Percentiles rank a stretch among this genome's conserved stretches.
phyloP scores from a whole-genome alignment of 78 protist species.

The Dictyostelium brefeldianum region DNA sequence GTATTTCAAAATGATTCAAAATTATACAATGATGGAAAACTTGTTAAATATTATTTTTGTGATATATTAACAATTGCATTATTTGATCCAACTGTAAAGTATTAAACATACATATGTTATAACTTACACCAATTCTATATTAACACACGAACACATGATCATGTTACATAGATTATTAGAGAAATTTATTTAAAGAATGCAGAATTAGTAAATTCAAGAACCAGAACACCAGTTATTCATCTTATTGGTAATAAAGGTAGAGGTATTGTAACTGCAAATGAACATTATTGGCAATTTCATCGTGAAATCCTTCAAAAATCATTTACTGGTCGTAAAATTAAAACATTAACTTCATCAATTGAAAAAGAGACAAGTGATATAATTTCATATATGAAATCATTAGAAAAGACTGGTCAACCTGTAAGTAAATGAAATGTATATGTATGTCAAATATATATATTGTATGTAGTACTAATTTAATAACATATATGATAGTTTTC shows the following conservation, averaged over 20 bases:
- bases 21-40: not conserved
- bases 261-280: slow-evolving; percentile 9
- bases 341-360: not conserved
- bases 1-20: not conserved
- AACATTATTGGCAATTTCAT: slow-evolving; percentile 11
- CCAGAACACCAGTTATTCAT: not conserved
- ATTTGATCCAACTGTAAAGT: not conserved
- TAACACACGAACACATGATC: too few relatives aligned
- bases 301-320: not conserved
- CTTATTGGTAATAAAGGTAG: not conserved
- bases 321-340: not conserved
- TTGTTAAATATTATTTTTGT: not conserved
- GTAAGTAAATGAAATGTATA: too few relatives aligned
- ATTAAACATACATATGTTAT: too few relatives aligned
- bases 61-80: not conserved
- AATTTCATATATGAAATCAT: not conserved
- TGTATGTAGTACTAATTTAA: too few relatives aligned
- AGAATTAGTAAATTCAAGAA: not conserved
- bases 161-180: not conserved
- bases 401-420: not conserved
- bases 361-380: not conserved
- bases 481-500: too few relatives aligned
- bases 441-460: too few relatives aligned
- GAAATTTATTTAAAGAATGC: not conserved
- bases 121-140: too few relatives aligned